Conservation (phyloP, 768 basidiomycete species). For the Multifurca ochricompacta region DNA sequence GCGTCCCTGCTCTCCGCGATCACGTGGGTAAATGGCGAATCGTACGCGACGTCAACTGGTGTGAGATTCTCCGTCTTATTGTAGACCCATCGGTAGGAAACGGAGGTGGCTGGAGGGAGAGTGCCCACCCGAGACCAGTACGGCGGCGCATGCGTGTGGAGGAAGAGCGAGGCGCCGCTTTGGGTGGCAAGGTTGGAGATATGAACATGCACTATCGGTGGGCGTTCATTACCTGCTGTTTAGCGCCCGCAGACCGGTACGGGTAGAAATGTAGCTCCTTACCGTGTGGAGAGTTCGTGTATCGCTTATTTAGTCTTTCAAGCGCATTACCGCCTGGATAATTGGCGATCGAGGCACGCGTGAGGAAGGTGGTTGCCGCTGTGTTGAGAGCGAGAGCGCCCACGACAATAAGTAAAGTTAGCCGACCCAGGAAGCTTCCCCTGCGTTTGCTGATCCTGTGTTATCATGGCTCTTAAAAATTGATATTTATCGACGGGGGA, state of each 20-base stretch:
- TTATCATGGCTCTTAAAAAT: neutral
- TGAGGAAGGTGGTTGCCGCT: constrained; percentile 42
- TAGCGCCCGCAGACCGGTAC: neutral
- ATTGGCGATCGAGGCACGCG: constrained; percentile 58
- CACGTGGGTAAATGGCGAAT: constrained; percentile 48
- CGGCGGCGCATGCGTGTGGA: constrained; percentile 58
- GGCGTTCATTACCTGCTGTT: constrained; percentile 11
- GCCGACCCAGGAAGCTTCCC: constrained; percentile 36
- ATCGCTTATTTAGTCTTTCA: constrained; percentile 47
- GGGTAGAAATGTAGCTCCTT: constrained; percentile 2
- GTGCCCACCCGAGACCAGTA: constrained; percentile 27
- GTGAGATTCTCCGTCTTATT: constrained; percentile 73
- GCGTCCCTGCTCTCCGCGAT: constrained; percentile 41
- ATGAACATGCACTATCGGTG: constrained; percentile 51
- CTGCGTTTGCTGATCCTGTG: constrained; percentile 44
- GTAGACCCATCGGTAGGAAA: constrained; percentile 48
- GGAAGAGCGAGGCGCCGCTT: constrained; percentile 86
- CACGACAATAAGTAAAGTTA: constrained; percentile 40
- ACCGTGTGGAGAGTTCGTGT: constrained; percentile 31
- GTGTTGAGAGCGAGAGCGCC: constrained; percentile 48
- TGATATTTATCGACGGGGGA: neutral
- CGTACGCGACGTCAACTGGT: constrained; percentile 32
- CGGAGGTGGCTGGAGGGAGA: constrained; percentile 14
- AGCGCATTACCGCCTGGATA: constrained; percentile 88
- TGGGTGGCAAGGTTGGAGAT: constrained; percentile 83